Evolutionary conservation across 2,329 filamentous ascomycete species (phyloP), one percentile per base, ranked within the genome.

Genomic region (Aphanocladium album): DNA sequence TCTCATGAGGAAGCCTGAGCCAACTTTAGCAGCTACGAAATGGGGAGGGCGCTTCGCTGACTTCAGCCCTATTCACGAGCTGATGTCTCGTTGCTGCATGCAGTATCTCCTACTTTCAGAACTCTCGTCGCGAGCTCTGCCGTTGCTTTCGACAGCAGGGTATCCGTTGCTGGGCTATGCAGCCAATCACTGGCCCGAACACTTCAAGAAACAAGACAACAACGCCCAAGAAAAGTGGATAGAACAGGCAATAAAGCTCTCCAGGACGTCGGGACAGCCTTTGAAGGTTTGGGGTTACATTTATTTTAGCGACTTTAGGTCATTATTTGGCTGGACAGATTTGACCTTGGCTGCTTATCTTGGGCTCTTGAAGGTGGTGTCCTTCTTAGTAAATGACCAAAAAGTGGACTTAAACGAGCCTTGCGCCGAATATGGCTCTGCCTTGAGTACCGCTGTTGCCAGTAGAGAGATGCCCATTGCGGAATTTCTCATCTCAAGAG

Each of bases 321-420:
- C 30, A 9, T 55, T 55, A 16, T 43, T 25, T 43, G 39, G 43
- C 27, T 57, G 54, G 54, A 57, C 54, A 47, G 43, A 49, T n/a
- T n/a, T 57, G 9, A n/a, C 43, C 7, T 19, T 49, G 14, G 54
- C 27, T 11, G 12, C 39, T 9, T 49, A n/a, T 17, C 30, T 57
- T 16, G 54, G 39, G 16, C 27, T 51, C 5, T 9, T 4, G 14
- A 35, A 17, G 2, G 8, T 33, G 33, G 47, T 51, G 3, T 14
- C 9, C 21, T 5, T 9, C 19, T 9, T 51, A 4, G 25, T 51
- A 12, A 9, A 19, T 16, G 27, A 51, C 12, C 17, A 21, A 8
- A 16, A 12, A 6, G 14, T 27, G 4, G 47, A 51, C 27, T 2
- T 51, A 12, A 35, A 51, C n/a, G 47, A 33, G 23, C 2, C 19